Evolutionary conservation across 345 rosid species (phyloP).

Genomic region (Eucalyptus regnans): DNA sequence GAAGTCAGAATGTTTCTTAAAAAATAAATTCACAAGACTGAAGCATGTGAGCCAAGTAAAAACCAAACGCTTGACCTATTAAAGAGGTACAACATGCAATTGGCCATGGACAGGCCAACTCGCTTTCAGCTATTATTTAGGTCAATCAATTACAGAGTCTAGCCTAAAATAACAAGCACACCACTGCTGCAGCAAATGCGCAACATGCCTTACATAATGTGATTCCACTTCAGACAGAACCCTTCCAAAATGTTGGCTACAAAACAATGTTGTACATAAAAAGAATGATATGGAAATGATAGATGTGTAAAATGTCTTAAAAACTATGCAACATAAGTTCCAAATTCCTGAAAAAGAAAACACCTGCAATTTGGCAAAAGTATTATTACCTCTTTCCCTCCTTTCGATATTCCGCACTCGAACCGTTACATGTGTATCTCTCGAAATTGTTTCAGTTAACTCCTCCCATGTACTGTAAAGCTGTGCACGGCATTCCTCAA

Average conservation of each 20-base stretch:
- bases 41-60: background rate
- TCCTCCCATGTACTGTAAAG: slow-evolving; percentile 97
- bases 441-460: slow-evolving; percentile 45
- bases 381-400: slow-evolving; percentile 85
- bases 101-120: background rate
- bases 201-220: background rate
- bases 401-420: slow-evolving; percentile 75
- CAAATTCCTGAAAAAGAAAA: background rate
- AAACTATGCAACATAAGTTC: background rate
- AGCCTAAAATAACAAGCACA: background rate
- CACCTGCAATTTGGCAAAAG: background rate
- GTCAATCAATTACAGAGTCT: background rate
- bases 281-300: background rate
- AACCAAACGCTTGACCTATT: background rate
- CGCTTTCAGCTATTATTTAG: background rate
- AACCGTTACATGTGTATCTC: slow-evolving; percentile 58
- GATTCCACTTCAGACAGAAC: background rate
- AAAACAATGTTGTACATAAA: background rate
- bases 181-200: background rate
- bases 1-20: background rate
- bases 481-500: slow-evolving; percentile 99
- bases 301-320: background rate
- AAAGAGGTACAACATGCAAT: background rate
- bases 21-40: background rate
- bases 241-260: background rate